These are phyloP conservation scores for Phyllosticta citriasiana DNA, from an alignment of 2,329 filamentous ascomycete genomes.

Conservation along the genomic window DNA sequence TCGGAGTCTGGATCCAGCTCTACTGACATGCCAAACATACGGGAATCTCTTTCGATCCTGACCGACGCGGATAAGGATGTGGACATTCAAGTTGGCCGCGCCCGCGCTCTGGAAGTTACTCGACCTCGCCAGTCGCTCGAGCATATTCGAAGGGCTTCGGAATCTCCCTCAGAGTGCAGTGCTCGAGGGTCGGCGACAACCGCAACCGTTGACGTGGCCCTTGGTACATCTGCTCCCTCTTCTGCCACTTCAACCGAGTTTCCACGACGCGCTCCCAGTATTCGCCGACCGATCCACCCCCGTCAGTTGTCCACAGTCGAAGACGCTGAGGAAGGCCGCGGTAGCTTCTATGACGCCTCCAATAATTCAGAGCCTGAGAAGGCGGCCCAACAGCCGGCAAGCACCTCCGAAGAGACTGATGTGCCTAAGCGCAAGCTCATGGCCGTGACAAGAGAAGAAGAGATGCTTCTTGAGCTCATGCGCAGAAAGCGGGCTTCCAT, in stretches of 20 bases:
- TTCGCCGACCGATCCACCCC: constrained; percentile 21
- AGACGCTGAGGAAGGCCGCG: constrained; percentile 19
- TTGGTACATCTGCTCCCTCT: constrained; percentile 18
- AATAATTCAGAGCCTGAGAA: constrained; percentile 17
- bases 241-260: constrained; percentile 15
- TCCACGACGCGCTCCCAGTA: constrained; percentile 13
- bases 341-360: constrained; percentile 2
- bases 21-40: constrained; percentile 15
- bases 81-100: constrained; percentile 27
- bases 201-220: constrained; percentile 31
- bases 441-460: constrained; percentile 41
- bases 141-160: background rate
- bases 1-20: constrained; percentile 9
- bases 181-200: constrained; percentile 24
- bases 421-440: constrained; percentile 28
- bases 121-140: constrained; percentile 12
- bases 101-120: constrained; percentile 26
- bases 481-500: constrained; percentile 39
- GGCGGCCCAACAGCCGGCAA: constrained; percentile 18
- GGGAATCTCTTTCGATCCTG: constrained; percentile 20
- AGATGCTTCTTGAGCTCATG: constrained; percentile 40
- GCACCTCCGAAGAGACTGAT: constrained; percentile 22
- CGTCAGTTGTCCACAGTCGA: constrained; percentile 29
- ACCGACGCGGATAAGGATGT: constrained; percentile 19
- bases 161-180: constrained; percentile 21